phyloP scores from a whole-genome alignment of 805 yeast genomes.

The Jamesozyma spencerorum region DNA sequence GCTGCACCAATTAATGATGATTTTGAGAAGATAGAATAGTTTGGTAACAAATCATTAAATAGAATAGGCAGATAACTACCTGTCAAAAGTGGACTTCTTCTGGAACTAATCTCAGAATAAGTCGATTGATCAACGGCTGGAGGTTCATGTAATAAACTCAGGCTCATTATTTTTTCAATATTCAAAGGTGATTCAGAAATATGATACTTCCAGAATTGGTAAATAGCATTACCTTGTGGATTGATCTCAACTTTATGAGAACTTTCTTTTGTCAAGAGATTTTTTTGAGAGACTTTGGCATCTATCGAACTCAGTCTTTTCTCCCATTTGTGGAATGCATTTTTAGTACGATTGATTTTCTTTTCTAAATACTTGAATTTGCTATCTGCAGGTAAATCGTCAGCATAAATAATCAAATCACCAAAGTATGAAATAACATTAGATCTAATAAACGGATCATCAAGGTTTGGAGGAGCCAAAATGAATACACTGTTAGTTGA shows the following conservation, averaged over 20 bases:
- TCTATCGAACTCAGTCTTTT: constrained; percentile 39
- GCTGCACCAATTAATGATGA: constrained; percentile 46
- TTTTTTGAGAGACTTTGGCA: background rate
- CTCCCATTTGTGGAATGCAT: constrained; percentile 77
- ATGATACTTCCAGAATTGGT: constrained; percentile 26
- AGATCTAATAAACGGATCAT: constrained; percentile 62
- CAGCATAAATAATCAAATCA: constrained; percentile 51
- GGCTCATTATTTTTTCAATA: constrained; percentile 48
- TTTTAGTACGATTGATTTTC: constrained; percentile 56
- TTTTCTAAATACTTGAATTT: constrained; percentile 45
- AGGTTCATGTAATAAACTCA: constrained; percentile 59
- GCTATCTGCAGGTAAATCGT: constrained; percentile 20
- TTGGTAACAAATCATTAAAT: constrained; percentile 49
- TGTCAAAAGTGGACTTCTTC: constrained; percentile 46
- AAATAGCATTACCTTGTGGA: constrained; percentile 19
- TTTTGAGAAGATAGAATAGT: constrained; percentile 49
- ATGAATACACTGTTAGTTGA: constrained; percentile 50
- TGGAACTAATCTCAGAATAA: constrained; percentile 33
- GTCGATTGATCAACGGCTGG: constrained; percentile 28
- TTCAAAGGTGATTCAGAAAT: constrained; percentile 33
- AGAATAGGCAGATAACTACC: constrained; percentile 60
- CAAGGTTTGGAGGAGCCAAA: constrained; percentile 82
- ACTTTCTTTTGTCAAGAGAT: too few species aligned
- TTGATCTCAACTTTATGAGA: constrained; percentile 13
- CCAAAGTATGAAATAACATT: constrained; percentile 87